Percentiles rank a stretch among this genome's conserved stretches.
Evolutionary conservation across 2,329 filamentous ascomycete species (phyloP).

Genomic region (Westerdykella ornata): DNA sequence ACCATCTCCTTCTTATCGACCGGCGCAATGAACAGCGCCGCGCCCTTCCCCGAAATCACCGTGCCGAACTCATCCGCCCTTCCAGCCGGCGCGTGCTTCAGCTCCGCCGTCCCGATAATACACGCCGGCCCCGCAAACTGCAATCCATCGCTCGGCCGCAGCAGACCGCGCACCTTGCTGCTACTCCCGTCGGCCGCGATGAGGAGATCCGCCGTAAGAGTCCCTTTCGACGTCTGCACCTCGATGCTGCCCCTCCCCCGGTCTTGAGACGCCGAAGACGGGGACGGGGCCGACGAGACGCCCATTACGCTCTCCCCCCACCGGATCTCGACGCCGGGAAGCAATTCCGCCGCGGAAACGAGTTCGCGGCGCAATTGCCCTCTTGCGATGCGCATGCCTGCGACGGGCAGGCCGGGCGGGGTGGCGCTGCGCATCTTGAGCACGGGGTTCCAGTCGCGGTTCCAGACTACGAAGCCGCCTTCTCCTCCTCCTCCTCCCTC

Average conservation of each 20-base stretch:
- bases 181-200: constrained; percentile 44
- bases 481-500: neutral
- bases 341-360: constrained; percentile 24
- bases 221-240: constrained; percentile 7
- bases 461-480: constrained; percentile 41
- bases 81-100: constrained; percentile 14
- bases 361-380: constrained; percentile 35
- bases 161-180: constrained; percentile 37
- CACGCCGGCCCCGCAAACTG: constrained; percentile 39
- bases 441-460: constrained; percentile 32
- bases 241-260: neutral
- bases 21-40: constrained; percentile 43
- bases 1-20: constrained; percentile 38
- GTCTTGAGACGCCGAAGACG: no score
- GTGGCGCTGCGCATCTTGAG: constrained; percentile 30
- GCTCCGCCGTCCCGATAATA: constrained; percentile 37
- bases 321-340: constrained; percentile 3
- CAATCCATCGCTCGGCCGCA: constrained; percentile 39
- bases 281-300: neutral
- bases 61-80: constrained; percentile 12
- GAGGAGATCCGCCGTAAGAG: constrained; percentile 36
- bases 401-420: constrained; percentile 31
- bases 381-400: constrained; percentile 36
- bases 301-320: constrained; percentile 4
- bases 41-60: constrained; percentile 24